Percentiles rank a stretch among this genome's conserved stretches.
Conservation (phyloP, 1,139 yeast genomes). For the Lodderomyces margitis region DNA sequence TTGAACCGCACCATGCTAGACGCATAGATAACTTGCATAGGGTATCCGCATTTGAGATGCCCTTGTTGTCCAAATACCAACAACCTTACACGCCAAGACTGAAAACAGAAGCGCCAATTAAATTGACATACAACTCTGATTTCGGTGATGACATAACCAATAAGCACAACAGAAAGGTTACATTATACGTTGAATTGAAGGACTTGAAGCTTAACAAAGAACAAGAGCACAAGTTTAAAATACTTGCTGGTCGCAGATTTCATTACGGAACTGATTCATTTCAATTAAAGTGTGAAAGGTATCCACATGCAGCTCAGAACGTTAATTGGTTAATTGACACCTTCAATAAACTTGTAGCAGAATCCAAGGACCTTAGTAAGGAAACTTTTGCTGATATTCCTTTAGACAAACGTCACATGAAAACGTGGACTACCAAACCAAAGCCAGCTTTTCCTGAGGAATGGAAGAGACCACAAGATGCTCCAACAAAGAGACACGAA, state of each 20-base stretch:
- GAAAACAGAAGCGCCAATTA: constrained; percentile 50
- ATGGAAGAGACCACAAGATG: constrained; percentile 81
- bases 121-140: constrained; percentile 69
- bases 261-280: constrained; percentile 59
- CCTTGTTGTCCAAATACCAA: constrained; percentile 73
- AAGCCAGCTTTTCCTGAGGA: constrained; percentile 64
- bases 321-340: constrained; percentile 69
- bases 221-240: constrained; percentile 70
- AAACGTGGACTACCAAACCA: constrained; percentile 32
- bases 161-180: constrained; percentile 71
- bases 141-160: constrained; percentile 62
- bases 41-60: constrained; percentile 89
- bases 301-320: constrained; percentile 81
- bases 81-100: constrained; percentile 54
- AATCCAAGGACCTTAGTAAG: constrained; percentile 55
- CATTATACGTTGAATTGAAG: constrained; percentile 51
- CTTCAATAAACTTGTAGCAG: constrained; percentile 57
- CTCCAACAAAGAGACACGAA: constrained; percentile 42
- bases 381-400: constrained; percentile 79
- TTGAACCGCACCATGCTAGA: constrained; percentile 37
- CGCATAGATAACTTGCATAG: constrained; percentile 57
- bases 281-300: constrained; percentile 61
- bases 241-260: constrained; percentile 78
- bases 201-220: constrained; percentile 52
- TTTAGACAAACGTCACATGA: constrained; percentile 71